Conservation (phyloP, 176 grass and related monocot species). For the sorghum (Sorghum bicolor) region Sorghum_bicolor_NCBIv3 NC_012871.2:56249501-56250000, state of each 20-base stretch:
- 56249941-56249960: neutral
- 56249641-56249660: constrained; percentile 12
- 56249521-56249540: constrained; percentile 28
- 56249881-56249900: neutral
- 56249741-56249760: neutral
- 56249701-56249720: neutral
- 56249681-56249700: neutral
- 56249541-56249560: constrained; percentile 34
- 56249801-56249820: neutral
- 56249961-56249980: neutral
- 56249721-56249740: constrained; percentile 4
- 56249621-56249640: constrained; percentile 35
- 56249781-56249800: neutral
- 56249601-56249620: constrained; percentile 28
- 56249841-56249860: neutral
- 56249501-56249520: constrained; percentile 11
- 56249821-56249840: neutral
- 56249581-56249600: constrained; percentile 32
- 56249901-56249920: neutral
- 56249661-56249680: neutral
- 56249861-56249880: neutral
- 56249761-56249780: neutral
- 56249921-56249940: neutral
- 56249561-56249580: constrained; percentile 14
- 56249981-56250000: neutral